Base-by-base conservation (phyloP, 2,329 filamentous ascomycete species). In the Leptosphaerulina australis region DNA sequence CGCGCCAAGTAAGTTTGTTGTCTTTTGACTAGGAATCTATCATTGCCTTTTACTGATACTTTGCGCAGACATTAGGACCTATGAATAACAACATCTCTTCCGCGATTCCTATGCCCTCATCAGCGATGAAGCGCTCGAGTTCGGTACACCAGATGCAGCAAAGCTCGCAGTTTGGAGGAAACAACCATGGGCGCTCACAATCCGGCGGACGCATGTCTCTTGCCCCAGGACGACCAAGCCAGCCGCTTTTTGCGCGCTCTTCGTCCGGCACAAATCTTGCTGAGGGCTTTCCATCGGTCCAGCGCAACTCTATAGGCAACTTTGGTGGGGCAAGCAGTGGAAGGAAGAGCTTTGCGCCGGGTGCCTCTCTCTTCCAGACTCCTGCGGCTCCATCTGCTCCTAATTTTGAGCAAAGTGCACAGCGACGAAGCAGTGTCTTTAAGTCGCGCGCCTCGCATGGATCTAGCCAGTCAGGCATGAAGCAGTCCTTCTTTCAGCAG, bases 401-500 rank as follows among this genome's bases (percentile, higher is more conserved):
- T 77, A 69, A 71, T 33, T 69, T 79, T 67, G 79, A 73, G 80
- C 89, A 82, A 48, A 82, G 75, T 60, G 72, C 83, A 25, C 81
- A 85, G 59, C 74, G 84, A 44, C 74, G 94, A 58, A 97, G 93
- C 77, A 97, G 93, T 69, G 87, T 80, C 3, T 80, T 79, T 68
- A 70, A 69, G 49, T 71, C 75, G 49, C 74, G 77, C 17, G 73
- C 75, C 9, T 97, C 59, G 85, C 91, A 76, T 83, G 84, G 62
- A 67, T 79, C 84, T 34, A 88, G 85, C 2, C 82, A 84, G n/a
- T 81, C 84, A 60, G 83, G 79, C 28, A 71, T 79, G 40, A 90
- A 94, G 63, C 92, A 97, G 72, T 96, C 91, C 55, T 97, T 99
- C 79, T 99, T 99, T 74, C 88, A 92, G 62, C 90, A 92, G 56